Evolutionary conservation across 768 basidiomycete species (phyloP).

Genomic region (Tricholoma hemisulphureum): DNA sequence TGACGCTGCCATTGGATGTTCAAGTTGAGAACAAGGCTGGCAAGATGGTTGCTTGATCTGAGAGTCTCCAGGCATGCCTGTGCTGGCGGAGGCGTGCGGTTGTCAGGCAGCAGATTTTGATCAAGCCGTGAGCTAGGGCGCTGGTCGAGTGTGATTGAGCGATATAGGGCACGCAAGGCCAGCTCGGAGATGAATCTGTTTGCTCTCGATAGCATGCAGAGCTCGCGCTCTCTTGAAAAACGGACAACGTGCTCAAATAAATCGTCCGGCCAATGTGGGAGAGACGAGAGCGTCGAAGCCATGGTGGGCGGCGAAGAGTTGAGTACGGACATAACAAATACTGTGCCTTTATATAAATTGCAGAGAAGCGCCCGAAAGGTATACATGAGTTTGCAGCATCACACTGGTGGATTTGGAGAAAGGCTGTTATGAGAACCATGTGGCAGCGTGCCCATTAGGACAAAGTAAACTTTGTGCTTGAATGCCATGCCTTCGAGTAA

Average conservation of each 20-base stretch:
- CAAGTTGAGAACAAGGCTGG: background rate
- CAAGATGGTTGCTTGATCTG: background rate
- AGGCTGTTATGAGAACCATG: too few relatives aligned
- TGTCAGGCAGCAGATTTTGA: too few relatives aligned
- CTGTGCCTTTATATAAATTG: background rate
- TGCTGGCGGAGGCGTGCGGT: background rate
- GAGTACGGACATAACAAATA: background rate
- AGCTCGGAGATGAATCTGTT: background rate
- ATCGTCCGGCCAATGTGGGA: background rate
- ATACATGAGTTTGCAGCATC: too few relatives aligned
- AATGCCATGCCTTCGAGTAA: too few relatives aligned
- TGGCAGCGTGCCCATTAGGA: too few relatives aligned
- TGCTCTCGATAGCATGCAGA: background rate
- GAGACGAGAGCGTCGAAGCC: background rate
- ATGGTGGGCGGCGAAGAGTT: background rate
- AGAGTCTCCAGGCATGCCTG: slow-evolving; percentile 1
- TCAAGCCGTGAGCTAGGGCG: background rate
- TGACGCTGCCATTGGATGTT: background rate
- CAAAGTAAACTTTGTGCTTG: too few relatives aligned
- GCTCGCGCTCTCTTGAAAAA: background rate
- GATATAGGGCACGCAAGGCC: background rate
- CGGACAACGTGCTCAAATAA: background rate
- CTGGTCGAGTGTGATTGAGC: slow-evolving; percentile 1
- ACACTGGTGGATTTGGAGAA: too few relatives aligned
- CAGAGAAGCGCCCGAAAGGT: too few relatives aligned